Evolutionary conservation across 2,329 filamentous ascomycete species (phyloP).

Genomic region (Epichloe elymi): DNA sequence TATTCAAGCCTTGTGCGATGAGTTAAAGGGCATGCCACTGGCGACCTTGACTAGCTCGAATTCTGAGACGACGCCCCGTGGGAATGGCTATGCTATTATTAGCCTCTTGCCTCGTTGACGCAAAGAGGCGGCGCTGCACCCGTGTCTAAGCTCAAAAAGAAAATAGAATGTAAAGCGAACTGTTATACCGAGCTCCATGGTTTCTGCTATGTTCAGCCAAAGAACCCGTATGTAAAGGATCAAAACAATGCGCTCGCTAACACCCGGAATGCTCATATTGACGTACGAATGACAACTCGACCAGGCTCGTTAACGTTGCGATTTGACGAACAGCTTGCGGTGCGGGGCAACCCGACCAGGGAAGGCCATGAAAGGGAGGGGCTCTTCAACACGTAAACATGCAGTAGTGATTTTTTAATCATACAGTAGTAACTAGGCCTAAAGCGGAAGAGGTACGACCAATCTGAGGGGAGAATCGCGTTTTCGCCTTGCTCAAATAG

Average conservation of each 20-base stretch:
- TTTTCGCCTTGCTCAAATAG: background rate
- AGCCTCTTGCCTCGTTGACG: background rate
- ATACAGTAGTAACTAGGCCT: too few species aligned
- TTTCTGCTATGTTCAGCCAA: background rate
- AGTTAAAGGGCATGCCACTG: slow-evolving; percentile 1
- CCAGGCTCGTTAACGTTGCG: background rate
- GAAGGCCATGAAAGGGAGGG: background rate
- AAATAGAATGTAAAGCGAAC: background rate
- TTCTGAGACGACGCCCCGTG: slow-evolving; percentile 3
- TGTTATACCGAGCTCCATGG: slow-evolving; percentile 1
- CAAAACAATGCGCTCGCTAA: background rate
- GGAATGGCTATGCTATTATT: background rate
- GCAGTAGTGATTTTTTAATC: too few species aligned
- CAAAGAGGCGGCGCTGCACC: background rate
- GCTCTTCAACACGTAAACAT: too few species aligned
- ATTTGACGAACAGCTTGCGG: slow-evolving; percentile 3
- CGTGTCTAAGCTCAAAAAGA: background rate
- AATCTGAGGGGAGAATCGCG: background rate
- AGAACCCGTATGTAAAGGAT: background rate
- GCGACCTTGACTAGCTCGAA: background rate
- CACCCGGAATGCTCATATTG: background rate
- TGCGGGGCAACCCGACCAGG: background rate
- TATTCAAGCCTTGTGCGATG: background rate
- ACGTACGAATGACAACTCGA: background rate
- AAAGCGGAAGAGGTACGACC: too few species aligned